Evolutionary conservation across 2,329 filamentous ascomycete species (phyloP), one percentile per base, ranked within the genome.

Genomic region (Penicillium janthinellum): DNA sequence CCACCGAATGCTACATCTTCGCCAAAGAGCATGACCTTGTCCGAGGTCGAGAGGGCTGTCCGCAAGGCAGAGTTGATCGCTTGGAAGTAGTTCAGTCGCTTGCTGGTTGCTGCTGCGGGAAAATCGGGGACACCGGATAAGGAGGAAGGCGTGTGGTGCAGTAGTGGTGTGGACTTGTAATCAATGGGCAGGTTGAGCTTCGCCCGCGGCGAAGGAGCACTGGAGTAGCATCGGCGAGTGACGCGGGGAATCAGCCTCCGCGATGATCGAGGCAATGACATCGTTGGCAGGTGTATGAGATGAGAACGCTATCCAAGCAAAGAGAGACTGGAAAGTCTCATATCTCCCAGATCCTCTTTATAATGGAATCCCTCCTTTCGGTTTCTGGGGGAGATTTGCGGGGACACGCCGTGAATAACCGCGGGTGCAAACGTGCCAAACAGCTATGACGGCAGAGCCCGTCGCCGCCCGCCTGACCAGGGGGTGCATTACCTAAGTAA

Each of bases 1-100:
- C 95, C 95, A 44, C 95, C 95, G 69, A 99, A 99, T 14, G 95
- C 91, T 7, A 99, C 92, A 73, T 99, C 95, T 77, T 99, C 95
- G 44, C 95, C 95, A 70, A 99, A 99, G 10, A 99, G 84, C 58
- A 98, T 81, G 22, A 96, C 92, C 17, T 89, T 88, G 64, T 96
- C 91, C 69, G 97, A 93, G 38, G 89, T 86, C 15, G 89, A 86
- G 31, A 99, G 83, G 25, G 94, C 91, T 60, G 89, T 90, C 22
- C 90, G 86, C 22, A 99, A 83, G 11, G 94, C 93, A 65, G 94
- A 88, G 74, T 98, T 98, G 81, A 99, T 88, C 53, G 95, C 89
- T 75, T 96, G 92, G 79, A 95, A 97, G 39, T 97, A 84, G 78
- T 98, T 98, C 84, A 96, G 90, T 66, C 91, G 90, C 74, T 91